Conservation (phyloP, 805 yeast genomes). For the Lipomyces anomalus region DNA sequence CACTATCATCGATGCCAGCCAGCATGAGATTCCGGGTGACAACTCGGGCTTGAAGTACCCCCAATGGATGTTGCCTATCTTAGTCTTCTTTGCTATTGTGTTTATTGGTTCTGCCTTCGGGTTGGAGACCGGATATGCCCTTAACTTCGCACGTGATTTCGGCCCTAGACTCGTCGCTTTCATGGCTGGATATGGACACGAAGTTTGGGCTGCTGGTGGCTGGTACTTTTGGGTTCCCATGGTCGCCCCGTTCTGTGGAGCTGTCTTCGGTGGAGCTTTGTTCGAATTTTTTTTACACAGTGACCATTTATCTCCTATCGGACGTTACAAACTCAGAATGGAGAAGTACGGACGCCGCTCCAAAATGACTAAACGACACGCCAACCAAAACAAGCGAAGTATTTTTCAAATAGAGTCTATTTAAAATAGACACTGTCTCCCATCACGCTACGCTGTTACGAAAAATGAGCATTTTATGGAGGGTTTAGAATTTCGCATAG, state of each 20-base stretch:
- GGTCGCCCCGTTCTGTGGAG: constrained; percentile 47
- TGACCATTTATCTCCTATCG: background rate
- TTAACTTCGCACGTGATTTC: constrained; percentile 51
- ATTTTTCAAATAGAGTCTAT: too few species aligned
- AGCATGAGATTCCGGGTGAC: constrained; percentile 27
- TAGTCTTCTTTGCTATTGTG: constrained; percentile 42
- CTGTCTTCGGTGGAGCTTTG: constrained; percentile 35
- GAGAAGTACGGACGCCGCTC: background rate
- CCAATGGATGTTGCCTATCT: constrained; percentile 44
- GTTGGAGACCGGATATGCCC: constrained; percentile 50
- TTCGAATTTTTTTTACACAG: background rate
- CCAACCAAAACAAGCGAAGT: too few species aligned
- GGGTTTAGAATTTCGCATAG: too few species aligned
- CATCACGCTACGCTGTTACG: too few species aligned
- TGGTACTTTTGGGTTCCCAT: constrained; percentile 52
- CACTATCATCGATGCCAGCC: background rate
- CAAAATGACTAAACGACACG: too few species aligned
- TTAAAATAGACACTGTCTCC: too few species aligned
- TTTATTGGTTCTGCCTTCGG: constrained; percentile 47
- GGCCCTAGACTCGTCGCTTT: constrained; percentile 49
- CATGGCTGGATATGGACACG: constrained; percentile 44
- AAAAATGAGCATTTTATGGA: too few species aligned
- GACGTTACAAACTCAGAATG: background rate
- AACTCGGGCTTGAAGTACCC: constrained; percentile 47
- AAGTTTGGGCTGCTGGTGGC: constrained; percentile 33